phyloP scores from a whole-genome alignment of 805 yeast species.

The Candida quercuum region DNA sequence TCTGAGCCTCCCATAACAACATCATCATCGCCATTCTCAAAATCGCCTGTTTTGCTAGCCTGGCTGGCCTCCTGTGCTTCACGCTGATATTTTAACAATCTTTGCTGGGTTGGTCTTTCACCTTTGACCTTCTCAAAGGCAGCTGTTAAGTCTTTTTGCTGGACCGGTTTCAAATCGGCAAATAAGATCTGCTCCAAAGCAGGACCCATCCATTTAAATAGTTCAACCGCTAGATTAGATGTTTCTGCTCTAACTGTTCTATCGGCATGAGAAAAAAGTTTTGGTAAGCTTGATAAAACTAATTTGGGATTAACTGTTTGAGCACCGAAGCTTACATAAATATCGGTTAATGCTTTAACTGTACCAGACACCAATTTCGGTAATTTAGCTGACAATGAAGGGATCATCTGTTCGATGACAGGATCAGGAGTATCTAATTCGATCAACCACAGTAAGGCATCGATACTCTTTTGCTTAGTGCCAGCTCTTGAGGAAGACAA shows the following conservation, averaged over 20 bases:
- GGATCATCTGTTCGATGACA: constrained; percentile 60
- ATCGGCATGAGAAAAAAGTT: constrained; percentile 81
- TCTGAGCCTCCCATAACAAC: constrained; percentile 25
- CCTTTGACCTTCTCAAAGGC: constrained; percentile 52
- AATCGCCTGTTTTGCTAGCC: constrained; percentile 9
- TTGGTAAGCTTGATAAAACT: constrained; percentile 53
- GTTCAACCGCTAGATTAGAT: constrained; percentile 56
- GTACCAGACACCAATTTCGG: constrained; percentile 80
- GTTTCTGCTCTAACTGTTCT: constrained; percentile 80
- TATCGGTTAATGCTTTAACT: constrained; percentile 47
- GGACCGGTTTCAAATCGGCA: constrained; percentile 81
- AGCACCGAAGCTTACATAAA: constrained; percentile 56
- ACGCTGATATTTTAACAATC: constrained; percentile 52
- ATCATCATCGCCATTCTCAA: constrained; percentile 15
- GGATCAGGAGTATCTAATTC: constrained; percentile 66
- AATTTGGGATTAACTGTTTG: constrained; percentile 51
- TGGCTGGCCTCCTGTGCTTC: constrained; percentile 29
- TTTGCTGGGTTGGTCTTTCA: constrained; percentile 42
- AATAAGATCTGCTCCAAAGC: constrained; percentile 52
- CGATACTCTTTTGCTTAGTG: constrained; percentile 61
- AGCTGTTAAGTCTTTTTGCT: constrained; percentile 74
- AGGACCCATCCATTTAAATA: constrained; percentile 69
- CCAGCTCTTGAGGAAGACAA: constrained; percentile 68
- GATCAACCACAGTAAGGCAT: constrained; percentile 54
- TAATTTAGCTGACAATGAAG: constrained; percentile 52